Base-by-base conservation (phyloP, 164 flowering plant genomes). In the Malania oleifera region DNA sequence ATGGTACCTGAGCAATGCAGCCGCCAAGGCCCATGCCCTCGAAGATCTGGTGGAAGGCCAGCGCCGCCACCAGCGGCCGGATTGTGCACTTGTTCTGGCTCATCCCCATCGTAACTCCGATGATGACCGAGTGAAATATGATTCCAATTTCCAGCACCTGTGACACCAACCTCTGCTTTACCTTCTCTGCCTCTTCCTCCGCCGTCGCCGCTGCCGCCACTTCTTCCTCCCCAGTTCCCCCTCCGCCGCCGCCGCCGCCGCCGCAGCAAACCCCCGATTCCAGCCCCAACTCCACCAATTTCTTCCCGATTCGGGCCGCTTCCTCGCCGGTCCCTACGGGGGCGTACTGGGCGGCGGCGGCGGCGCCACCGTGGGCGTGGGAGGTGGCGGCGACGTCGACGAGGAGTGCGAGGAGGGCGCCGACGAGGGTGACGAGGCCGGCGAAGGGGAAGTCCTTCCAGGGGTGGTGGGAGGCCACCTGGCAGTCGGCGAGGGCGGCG, bases 1-100 rank as follows among this genome's bases (percentile, higher is more conserved):
- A n/a, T n/a, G n/a, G n/a, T 67, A 86, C 95, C 95, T 86, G 95
- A 11, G 95, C 95, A 60, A 86, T 84, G 65, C 95, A 86, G 22
- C 90, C 95, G 2, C 95, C 95, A 13, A 86, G 90, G 0, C 95
- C 95, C 95, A 86, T 77, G 11, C 95, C 95, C 60, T 86, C 95
- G 23, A 86, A 86, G 29, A 84, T 73, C 70, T 86, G 95, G 57
- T 86, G 95, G 51, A 86, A 86, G 1, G 90, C 71, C 17, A 86
- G 70, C 0, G 95, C 95, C 19, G 82, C 88, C 12, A 84, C 82
- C 0, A 86, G 79, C 15, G 90, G 95, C 51, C 70, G 68, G 19
- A 84, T 86, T 11, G 88, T 86, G 63, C 95, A 84, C 70, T 71
- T 49, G 31, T 86, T 84, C 63, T 82, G 90, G 5, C 90, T 84